Evolutionary conservation across 495 filamentous ascomycete species (phyloP), one percentile per base, ranked within the genome.

Genomic region (Aspergillus nidulans): DNA sequence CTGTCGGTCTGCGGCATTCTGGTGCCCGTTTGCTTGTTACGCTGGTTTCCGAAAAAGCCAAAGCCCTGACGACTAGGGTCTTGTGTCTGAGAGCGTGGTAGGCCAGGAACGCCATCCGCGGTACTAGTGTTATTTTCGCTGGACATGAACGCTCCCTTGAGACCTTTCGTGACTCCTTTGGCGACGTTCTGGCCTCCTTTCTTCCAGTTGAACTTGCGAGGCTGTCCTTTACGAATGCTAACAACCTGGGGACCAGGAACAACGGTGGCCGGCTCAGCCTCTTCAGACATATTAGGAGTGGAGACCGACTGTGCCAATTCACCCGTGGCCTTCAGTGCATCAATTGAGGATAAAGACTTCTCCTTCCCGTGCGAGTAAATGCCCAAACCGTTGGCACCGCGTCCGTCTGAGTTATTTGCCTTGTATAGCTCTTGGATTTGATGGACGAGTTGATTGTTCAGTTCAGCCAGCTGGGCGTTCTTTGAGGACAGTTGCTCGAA

Each of bases 201-300:
- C 80, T 96, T 96, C 92, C 94, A 97, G 72, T 94, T 95, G 74
- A 96, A 96, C 67, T 95, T 96, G 74, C 91, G 95, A 26, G 85
- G 83, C 67, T 95, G 88, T 46, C 87, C 89, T 76, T 95, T 96
- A 52, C 89, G 85, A 61, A 97, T 92, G 64, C 90, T 94, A 57
- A 95, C 86, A 20, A 97, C 85, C 50, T 95, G 92, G 21, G 94
- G 91, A 13, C 90, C 88, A 40, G 84, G 74, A 30, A 91, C 76
- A 52, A 91, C 76, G 9, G 85, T 81, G 13, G 82, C 79, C 10
- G 85, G 78, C 52, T 90, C 88, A 1, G 72, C 78, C 18, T 88
- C 86, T n/a, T 84, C 81, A 13, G 78, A 76, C 30, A 88, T 69
- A 46, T 86, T 76, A 0, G 82, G 83, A 13, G 76, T 74, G 25